These are phyloP conservation scores for Neckera pumila DNA, from an alignment of 225 moss, liverwort and hornwort genomes.

Conservation along the genomic window DNA sequence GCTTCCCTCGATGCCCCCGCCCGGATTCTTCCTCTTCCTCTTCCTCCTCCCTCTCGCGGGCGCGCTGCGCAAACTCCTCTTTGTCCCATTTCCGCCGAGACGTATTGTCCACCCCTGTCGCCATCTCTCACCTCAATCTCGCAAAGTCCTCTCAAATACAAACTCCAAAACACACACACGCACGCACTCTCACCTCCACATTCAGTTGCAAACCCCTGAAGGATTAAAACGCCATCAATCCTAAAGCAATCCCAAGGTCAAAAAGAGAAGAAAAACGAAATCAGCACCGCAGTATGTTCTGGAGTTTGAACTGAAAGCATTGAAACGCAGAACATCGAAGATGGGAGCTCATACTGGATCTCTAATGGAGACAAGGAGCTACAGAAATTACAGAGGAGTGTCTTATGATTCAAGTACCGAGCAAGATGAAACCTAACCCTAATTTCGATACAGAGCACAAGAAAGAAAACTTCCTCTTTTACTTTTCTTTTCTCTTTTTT, in stretches of 20 bases:
- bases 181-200: background rate
- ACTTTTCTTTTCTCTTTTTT: no score
- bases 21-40: conserved; percentile 58
- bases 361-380: background rate
- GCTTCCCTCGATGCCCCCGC: conserved; percentile 62
- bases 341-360: background rate
- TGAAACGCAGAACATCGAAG: background rate
- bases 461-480: background rate
- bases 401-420: background rate
- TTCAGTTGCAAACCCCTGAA: background rate
- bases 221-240: background rate
- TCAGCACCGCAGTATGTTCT: background rate
- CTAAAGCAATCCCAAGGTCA: background rate
- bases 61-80: conserved; percentile 87
- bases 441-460: background rate
- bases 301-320: background rate
- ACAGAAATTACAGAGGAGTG: background rate
- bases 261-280: background rate
- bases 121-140: conserved; percentile 4
- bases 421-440: background rate
- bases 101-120: conserved; percentile 75
- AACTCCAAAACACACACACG: background rate
- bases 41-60: conserved; percentile 73
- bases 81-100: conserved; percentile 94
- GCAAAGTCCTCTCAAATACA: background rate